Conservation (phyloP, 2,329 filamentous ascomycete genomes). For the Ophiostoma himal-ulmi region DNA sequence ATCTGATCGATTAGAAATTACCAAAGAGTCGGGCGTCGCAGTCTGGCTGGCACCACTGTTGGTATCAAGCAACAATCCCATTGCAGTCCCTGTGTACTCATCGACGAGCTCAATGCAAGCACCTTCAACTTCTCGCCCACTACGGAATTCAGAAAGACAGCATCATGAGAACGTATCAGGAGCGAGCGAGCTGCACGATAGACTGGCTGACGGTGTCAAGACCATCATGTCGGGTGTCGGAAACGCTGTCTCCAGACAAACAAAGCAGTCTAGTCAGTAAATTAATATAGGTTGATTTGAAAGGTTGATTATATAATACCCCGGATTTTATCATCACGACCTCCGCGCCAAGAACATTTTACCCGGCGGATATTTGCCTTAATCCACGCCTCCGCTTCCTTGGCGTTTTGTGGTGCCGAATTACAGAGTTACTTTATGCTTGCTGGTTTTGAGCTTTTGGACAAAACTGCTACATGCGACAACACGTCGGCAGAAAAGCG, state of each 20-base stretch:
- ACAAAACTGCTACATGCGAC: background rate
- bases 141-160: background rate
- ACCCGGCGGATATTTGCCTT: constrained; percentile 3
- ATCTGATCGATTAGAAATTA: background rate
- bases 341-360: constrained; percentile 5
- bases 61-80: background rate
- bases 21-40: background rate
- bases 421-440: background rate
- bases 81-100: background rate
- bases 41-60: background rate
- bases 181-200: background rate
- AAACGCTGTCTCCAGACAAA: background rate
- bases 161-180: background rate
- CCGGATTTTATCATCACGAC: background rate
- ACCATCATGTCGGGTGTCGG: background rate
- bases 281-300: background rate
- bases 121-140: background rate
- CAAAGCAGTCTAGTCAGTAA: background rate
- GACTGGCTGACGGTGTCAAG: background rate
- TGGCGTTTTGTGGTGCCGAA: background rate
- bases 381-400: background rate
- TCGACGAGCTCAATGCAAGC: background rate
- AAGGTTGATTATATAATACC: background rate
- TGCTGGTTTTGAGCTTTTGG: background rate
- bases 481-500: background rate